These are phyloP conservation scores for Xenoacremonium recifei DNA, from an alignment of 2,329 filamentous ascomycete species.

Conservation along the genomic window DNA sequence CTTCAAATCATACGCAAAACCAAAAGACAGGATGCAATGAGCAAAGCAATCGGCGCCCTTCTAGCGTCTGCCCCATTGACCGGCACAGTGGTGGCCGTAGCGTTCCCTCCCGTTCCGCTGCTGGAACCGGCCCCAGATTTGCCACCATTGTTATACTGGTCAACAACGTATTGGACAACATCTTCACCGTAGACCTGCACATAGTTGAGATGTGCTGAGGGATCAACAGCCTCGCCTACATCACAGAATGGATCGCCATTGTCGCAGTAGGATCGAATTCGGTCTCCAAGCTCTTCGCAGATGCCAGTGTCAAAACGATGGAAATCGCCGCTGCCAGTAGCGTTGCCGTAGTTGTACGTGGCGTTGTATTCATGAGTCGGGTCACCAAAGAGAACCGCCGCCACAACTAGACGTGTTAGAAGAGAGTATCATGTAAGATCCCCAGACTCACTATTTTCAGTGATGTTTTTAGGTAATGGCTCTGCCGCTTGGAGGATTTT, in stretches of 20 bases:
- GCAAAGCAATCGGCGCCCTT: too few species aligned
- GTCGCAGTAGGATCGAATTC: slow-evolving; percentile 24
- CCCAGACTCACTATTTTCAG: too few species aligned
- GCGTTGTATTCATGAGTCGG: slow-evolving; percentile 15
- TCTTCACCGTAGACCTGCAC: slow-evolving; percentile 13
- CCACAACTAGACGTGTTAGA: too few species aligned
- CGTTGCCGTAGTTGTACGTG: slow-evolving; percentile 17
- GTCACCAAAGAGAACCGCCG: slow-evolving; percentile 22
- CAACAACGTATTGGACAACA: slow-evolving; percentile 15
- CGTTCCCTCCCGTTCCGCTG: too few species aligned
- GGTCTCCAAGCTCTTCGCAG: slow-evolving; percentile 19
- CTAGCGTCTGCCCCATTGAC: too few species aligned
- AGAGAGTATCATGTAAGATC: too few species aligned
- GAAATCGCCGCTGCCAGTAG: slow-evolving; percentile 18
- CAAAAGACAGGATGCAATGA: too few species aligned
- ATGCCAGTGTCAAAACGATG: slow-evolving; percentile 13
- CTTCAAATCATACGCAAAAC: too few species aligned
- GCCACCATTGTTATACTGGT: slow-evolving; percentile 10
- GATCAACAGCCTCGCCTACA: slow-evolving; percentile 11
- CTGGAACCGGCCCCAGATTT: too few species aligned
- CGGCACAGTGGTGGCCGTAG: too few species aligned
- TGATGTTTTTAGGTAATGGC: too few species aligned
- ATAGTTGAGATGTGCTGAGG: slow-evolving; percentile 20
- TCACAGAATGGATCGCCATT: slow-evolving; percentile 24
- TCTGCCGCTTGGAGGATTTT: too few species aligned